These are phyloP conservation scores for Apiospora aurea DNA, from an alignment of 2,329 filamentous ascomycete genomes.

Conservation along the genomic window DNA sequence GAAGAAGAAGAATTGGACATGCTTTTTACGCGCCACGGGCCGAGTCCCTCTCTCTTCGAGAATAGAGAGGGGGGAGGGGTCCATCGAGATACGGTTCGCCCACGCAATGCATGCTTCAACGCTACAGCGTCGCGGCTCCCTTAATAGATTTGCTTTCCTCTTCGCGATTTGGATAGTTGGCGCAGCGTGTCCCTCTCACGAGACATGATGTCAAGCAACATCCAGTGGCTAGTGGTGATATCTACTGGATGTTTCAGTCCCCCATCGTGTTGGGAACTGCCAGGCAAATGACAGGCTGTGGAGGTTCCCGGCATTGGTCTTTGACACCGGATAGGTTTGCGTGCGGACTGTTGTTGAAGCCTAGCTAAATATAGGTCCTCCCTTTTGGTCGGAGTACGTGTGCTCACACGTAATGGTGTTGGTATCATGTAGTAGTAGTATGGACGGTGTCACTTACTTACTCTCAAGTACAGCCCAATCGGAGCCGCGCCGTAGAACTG, in stretches of 20 bases:
- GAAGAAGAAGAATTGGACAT: neutral
- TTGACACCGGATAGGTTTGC: neutral
- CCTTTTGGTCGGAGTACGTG: neutral
- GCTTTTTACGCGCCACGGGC: neutral
- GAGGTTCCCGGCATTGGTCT: neutral
- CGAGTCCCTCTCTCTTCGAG: neutral
- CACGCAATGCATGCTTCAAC: neutral
- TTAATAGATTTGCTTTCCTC: neutral
- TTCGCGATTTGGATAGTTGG: neutral
- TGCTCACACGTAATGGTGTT: neutral
- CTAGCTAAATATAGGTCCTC: conserved; percentile 1
- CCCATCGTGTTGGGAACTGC: neutral
- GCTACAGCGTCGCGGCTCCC: neutral
- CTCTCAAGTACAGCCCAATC: neutral
- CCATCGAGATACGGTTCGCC: neutral
- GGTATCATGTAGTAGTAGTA: neutral
- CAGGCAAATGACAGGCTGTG: neutral
- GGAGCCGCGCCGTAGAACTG: neutral
- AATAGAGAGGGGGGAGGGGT: neutral
- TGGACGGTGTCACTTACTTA: neutral
- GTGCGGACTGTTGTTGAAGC: neutral
- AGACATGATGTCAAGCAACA: neutral
- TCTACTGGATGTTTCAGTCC: neutral
- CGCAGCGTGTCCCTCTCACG: neutral
- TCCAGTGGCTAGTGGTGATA: neutral